Percentiles rank a stretch among this genome's conserved stretches.
phyloP scores from a whole-genome alignment of 106 monocot species.

The Hemerocallis citrina region DNA sequence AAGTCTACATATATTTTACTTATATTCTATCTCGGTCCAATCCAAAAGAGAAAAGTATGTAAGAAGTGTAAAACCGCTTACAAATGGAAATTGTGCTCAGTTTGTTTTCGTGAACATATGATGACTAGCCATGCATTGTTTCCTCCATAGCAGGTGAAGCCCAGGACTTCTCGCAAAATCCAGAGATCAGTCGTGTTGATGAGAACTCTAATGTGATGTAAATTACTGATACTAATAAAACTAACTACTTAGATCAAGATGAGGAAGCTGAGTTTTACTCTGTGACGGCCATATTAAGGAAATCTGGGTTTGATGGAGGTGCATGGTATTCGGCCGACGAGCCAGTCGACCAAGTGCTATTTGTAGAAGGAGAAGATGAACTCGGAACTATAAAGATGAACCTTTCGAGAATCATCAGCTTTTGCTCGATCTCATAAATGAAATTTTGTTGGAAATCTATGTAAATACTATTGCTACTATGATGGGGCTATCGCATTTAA shows the following conservation, averaged over 20 bases:
- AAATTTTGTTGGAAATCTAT: constrained; percentile 45
- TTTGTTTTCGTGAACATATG: too few relatives aligned
- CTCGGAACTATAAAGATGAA: background rate
- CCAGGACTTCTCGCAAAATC: background rate
- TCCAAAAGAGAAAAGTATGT: too few relatives aligned
- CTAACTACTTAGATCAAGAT: constrained; percentile 9
- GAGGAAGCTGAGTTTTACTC: constrained; percentile 37
- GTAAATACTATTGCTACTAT: constrained; percentile 16
- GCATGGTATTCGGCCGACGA: constrained; percentile 20
- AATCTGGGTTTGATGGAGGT: constrained; percentile 26
- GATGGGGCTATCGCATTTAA: constrained; percentile 21
- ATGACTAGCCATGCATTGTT: too few relatives aligned
- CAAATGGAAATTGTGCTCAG: too few relatives aligned
- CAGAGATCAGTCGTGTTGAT: background rate
- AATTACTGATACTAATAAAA: background rate
- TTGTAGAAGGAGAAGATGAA: constrained; percentile 10
- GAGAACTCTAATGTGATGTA: background rate
- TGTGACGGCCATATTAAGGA: constrained; percentile 39
- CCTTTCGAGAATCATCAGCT: constrained; percentile 25
- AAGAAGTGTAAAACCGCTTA: too few relatives aligned
- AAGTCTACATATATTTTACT: too few relatives aligned
- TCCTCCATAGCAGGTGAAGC: constrained; percentile 9
- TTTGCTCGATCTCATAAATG: constrained; percentile 65
- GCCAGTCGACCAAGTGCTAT: constrained; percentile 18
- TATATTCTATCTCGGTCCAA: too few relatives aligned